Evolutionary conservation across 257 asterid species (phyloP).

Genomic region (Primulina tabacum): DNA sequence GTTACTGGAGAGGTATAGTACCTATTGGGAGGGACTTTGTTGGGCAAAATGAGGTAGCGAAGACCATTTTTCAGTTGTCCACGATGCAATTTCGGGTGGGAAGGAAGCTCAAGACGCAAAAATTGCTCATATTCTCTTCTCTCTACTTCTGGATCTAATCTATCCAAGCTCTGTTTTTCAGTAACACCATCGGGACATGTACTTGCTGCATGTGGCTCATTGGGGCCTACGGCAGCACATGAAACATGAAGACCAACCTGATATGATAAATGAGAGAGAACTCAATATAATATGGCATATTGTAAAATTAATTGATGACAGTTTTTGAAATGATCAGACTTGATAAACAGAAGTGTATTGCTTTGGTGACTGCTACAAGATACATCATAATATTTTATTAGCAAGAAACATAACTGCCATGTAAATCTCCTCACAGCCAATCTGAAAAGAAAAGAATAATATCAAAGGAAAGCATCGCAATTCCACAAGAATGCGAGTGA

Average conservation of each 20-base stretch:
- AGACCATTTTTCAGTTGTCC: constrained; percentile 95
- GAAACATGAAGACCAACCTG: constrained; percentile 41
- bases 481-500: constrained; percentile 14
- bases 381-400: constrained; percentile 14
- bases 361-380: constrained; percentile 15
- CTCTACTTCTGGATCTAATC: constrained; percentile 56
- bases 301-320: constrained; percentile 13
- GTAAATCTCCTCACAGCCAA: constrained; percentile 16
- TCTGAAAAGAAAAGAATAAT: constrained; percentile 16
- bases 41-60: constrained; percentile 88
- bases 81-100: constrained; percentile 90
- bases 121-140: constrained; percentile 63
- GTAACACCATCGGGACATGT: constrained; percentile 88
- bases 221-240: constrained; percentile 87
- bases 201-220: constrained; percentile 99
- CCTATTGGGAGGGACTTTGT: constrained; percentile 98
- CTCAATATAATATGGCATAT: constrained; percentile 8
- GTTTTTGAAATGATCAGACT: constrained; percentile 13
- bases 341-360: constrained; percentile 1
- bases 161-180: constrained; percentile 65
- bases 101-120: constrained; percentile 66
- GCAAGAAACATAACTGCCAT: neutral
- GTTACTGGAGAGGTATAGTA: constrained; percentile 24
- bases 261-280: constrained; percentile 26
- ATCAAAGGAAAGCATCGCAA: neutral